Base-by-base conservation (phyloP, 805 yeast genomes). In the Myxozyma kluyveri region DNA sequence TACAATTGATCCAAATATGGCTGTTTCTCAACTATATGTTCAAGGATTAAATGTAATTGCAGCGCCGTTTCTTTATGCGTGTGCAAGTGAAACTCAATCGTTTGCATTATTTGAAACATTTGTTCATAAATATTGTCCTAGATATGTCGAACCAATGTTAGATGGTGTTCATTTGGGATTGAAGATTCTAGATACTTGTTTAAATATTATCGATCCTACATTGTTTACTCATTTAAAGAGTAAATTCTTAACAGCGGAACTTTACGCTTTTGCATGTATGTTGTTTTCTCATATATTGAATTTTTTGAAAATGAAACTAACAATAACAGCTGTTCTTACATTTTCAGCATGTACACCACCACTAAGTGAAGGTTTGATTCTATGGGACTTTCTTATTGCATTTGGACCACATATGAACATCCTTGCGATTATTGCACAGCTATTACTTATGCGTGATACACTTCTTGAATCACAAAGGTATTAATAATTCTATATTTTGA, bases 321-420 rank as follows among this genome's bases (percentile, higher is more conserved):
- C 40, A 14, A 44, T 18, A 22, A 5, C 26, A 3, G 82, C 90
- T 0, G 86, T 88, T 0, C 69, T 90, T 57, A 89, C 97, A 0
- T 71, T 90, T 42, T 82, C 90, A 50, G 91, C 96, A 2, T 87
- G 96, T 62, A 88, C 95, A 4, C 95, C 95, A 7, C 90, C 96
- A 0, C 71, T 90, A 41, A 70, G 73, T 29, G 88, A 89, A 57
- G 86, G 86, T 1, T 69, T 89, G 35, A 78, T 81, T 52, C 73
- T 89, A 17, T 89, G 97, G 97, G 97, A 89, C 66, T 86, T 89
- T 59, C 69, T 88, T 61, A 85, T 89, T 68, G 95, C 96, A 2
- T 89, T 87, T 63, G 97, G 97, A 0, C 80, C 86, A 18, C 96
- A 90, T 63, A 77, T 88, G 82, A 89, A 90, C 68, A 78, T 90